Base-by-base conservation (phyloP, 1,284 basidiomycete genomes). In the Trichosporon faecale region DNA sequence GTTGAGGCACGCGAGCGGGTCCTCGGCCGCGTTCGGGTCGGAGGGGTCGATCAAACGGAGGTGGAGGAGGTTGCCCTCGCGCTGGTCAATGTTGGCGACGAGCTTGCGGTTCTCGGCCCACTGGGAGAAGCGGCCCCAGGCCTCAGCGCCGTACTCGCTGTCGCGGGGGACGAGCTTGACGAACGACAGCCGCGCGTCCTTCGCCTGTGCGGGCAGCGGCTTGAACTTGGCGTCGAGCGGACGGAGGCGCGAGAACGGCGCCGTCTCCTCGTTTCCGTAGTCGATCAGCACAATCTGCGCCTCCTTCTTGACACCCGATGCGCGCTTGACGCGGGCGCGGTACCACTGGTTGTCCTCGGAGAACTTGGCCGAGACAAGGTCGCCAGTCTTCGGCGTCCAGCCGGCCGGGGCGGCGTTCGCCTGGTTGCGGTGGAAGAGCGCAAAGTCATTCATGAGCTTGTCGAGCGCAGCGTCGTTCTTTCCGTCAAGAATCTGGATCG, bases 361-460 rank as follows among this genome's bases (percentile, higher is more conserved):
- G 77, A 86, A 87, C 72, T 85, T 85, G 68, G 86, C 95, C 25
- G 93, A 93, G 21, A 98, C 93, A 25, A 97, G 86, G 72, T 98
- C 95, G 31, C 95, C 95, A 21, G 87, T 88, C 78, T 88, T 89
- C 1, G 94, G 95, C 3, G 86, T 84, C 79, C 94, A 95, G 66
- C 87, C 88, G 31, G 89, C 76, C 0, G 91, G 85, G 5, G 87
- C 79, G 14, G 75, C 72, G 7, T 87, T 83, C 4, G 88, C 82
- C 21, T 89, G 86, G 46, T 88, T 88, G 65, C 89, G 88, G 83
- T 97, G 92, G 82, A 94, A 89, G 46, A 91, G 80, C 2, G 93
- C 91, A 79, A 99, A 95, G 72, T 98, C 95, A 65, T 86, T 86
- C 96, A 98, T 98, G 73, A 99, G 87, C 81, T 91, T 91, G 79